Evolutionary conservation across 176 grass and related monocot species (phyloP).

Genomic region (Cocos nucifera): DNA sequence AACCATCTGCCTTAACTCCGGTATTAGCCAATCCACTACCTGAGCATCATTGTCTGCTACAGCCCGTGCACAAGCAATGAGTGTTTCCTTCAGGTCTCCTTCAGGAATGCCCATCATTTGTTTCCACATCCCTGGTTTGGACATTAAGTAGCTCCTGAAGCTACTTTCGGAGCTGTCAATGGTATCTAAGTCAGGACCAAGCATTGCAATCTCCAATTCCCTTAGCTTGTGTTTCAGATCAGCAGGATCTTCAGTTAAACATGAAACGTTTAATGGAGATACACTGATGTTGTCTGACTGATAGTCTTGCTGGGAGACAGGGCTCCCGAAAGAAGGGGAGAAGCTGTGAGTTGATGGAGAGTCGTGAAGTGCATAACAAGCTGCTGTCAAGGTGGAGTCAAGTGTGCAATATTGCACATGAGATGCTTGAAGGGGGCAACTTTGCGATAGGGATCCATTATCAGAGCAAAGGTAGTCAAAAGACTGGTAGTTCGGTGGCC

Average conservation of each 20-base stretch:
- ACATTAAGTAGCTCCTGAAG: no score
- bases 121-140: not conserved
- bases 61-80: constrained; percentile 11
- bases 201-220: constrained; percentile 1
- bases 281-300: not conserved
- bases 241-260: not conserved
- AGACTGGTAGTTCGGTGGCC: constrained; percentile 1
- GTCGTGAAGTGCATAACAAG: not conserved
- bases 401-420: constrained; percentile 4
- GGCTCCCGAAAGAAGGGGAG: not conserved
- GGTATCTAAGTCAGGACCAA: not conserved
- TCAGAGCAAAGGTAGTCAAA: not conserved
- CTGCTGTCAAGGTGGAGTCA: not conserved
- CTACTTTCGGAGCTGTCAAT: not conserved
- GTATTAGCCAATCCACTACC: constrained; percentile 4
- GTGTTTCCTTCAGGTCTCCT: constrained; percentile 9
- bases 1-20: constrained; percentile 13
- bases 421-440: not conserved
- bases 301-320: not conserved
- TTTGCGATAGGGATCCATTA: not conserved
- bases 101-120: not conserved
- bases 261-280: constrained; percentile 12
- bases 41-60: not conserved
- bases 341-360: not conserved
- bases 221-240: constrained; percentile 8